phyloP scores from a whole-genome alignment of 306 rosid species.

The Quillaja saponaria region DNA sequence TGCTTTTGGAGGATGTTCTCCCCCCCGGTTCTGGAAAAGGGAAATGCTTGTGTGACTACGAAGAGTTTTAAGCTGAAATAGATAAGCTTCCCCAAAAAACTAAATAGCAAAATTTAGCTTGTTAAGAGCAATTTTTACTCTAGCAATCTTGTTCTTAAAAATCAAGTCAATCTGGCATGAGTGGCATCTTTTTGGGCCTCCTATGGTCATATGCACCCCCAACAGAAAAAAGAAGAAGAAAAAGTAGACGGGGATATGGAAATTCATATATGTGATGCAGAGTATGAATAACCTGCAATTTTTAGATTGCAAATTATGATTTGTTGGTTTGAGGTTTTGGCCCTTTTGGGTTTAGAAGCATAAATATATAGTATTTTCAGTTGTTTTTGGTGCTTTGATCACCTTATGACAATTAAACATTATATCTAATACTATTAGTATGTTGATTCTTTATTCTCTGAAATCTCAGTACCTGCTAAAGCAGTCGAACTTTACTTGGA shows the following conservation, averaged over 20 bases:
- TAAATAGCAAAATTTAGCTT: not conserved
- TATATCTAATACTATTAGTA: slow-evolving; percentile 8
- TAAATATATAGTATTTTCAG: too few species aligned
- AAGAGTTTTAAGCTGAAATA: not conserved
- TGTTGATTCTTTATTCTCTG: slow-evolving; percentile 33
- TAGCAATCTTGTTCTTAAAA: not conserved
- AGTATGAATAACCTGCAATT: not conserved
- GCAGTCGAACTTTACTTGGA: slow-evolving; percentile 76
- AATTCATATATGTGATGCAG: not conserved
- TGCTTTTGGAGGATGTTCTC: not conserved
- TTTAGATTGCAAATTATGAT: too few species aligned
- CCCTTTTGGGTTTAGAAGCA: too few species aligned
- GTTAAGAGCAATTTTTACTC: too few species aligned
- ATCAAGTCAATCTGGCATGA: not conserved
- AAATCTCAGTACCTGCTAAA: slow-evolving; percentile 78
- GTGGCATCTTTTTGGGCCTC: slow-evolving; percentile 6
- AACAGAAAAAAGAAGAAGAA: not conserved
- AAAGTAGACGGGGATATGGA: not conserved
- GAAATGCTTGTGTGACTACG: not conserved
- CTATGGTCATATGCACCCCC: not conserved
- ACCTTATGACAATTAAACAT: too few species aligned
- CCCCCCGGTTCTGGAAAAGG: not conserved
- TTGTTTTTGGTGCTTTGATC: too few species aligned
- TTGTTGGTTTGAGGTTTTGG: too few species aligned
- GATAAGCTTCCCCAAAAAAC: too few species aligned